Evolutionary conservation across 176 grass and related monocot species (phyloP), one percentile per base, ranked within the genome.

Genomic region (Zizania latifolia): DNA sequence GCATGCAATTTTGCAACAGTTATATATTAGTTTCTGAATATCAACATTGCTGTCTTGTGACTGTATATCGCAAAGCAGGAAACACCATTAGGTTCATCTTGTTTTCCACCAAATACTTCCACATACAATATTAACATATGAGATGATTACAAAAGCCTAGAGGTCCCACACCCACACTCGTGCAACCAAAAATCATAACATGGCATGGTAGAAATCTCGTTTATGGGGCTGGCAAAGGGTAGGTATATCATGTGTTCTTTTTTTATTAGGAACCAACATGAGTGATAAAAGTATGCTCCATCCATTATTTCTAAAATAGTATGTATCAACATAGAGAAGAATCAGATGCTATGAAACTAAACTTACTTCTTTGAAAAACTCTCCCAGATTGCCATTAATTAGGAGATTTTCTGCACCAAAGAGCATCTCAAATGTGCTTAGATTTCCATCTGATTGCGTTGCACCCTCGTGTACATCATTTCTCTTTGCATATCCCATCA

Each of bases 311-410:
- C 39, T 10, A 58, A 66, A 72, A 27, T 33, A 36, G 21, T 36
- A 32, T 0, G 1, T 58, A 65, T 50, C 23, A 31, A 85, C 35
- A 32, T 24, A 65, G 28, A 29, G 46, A 79, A 85, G 5, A 66
- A 67, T 17, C 4, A 40, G 16, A 62, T 14, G 14, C 12, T 58
- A 59, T 44, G 48, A 35, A 57, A 39, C 15, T 26, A 27, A 77
- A 54, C 79, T 82, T 87, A 87, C 85, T 32, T 82, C 72, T 71
- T 64, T 46, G 22, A 4, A 77, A 41, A 86, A 71, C 2, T 75
- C 78, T 66, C 53, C 48, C n/a, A 59, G 33, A 32, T 61, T 8
- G 48, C 28, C 40, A 65, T 71, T 22, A 31, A 41, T 64, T 65
- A 72, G 32, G 32, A 58, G 24, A 72, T 58, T 77, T 26, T 72